Base-by-base conservation (phyloP, 768 basidiomycete species). In the Tylopilus balloui region DNA sequence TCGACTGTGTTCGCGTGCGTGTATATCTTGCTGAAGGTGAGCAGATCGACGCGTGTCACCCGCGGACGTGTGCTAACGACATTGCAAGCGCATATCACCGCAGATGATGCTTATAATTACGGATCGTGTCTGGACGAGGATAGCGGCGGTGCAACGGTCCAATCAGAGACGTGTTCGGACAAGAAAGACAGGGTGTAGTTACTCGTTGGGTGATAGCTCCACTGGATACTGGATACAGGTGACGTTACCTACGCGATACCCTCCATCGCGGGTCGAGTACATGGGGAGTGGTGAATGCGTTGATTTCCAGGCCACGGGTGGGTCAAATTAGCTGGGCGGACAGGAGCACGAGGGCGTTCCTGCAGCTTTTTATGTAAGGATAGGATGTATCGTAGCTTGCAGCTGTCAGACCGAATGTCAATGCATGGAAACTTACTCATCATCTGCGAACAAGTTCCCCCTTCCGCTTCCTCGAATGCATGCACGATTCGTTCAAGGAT, bases 51-150 rank as follows among this genome's bases (percentile, higher is more conserved):
- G 6, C 9, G 13, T 7, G 12, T 31, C 3, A 14, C 24, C 3
- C 9, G 23, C 13, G 41, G 24, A 29, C 15, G 24, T 1, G n/a
- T 12, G 21, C 32, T 53, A n/a, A 62, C 3, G 29, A 15, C 3
- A 7, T 6, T 40, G 29, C 5, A 36, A 63, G 62, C 49, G 60
- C 21, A 50, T 65, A 51, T 60, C 64, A 1, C 56, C 63, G 31
- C 64, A 61, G 47, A 52, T 61, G 52, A 21, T 65, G 41, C 61
- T 66, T 8, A n/a, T n/a, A n/a, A n/a, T 31, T 63, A 27, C 52
- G 57, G 12, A 54, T 66, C 24, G 57, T 57, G 11, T 55, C 53
- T 34, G 61, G 59, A 17, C 42, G 52, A 45, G 14, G 24, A 41
- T 8, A n/a, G 32, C 11, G 38, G 38, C 23, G 56, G 37, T 17